A percentile compares a stretch with the other conserved stretches of the same genome.
Evolutionary conservation across 768 basidiomycete genomes (phyloP).

Genomic region (Termitomyces sp.): DNA sequence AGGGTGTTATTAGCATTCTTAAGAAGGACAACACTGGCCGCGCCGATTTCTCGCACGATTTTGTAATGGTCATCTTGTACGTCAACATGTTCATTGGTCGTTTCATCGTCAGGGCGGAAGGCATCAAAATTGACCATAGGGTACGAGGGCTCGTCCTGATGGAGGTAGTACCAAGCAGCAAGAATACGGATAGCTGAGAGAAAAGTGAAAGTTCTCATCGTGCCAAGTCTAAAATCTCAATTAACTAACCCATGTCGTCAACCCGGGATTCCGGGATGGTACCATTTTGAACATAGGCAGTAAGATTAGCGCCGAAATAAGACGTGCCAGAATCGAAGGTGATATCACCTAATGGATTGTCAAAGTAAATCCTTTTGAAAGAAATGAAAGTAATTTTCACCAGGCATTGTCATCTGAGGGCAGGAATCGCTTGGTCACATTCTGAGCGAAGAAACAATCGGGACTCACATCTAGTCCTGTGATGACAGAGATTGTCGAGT

Average conservation of each 20-base stretch:
- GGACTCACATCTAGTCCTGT: conserved; percentile 60
- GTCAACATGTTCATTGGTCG: conserved; percentile 58
- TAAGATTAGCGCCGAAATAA: conserved; percentile 70
- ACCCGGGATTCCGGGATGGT: conserved; percentile 63
- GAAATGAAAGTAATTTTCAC: conserved; percentile 15
- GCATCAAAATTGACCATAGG: conserved; percentile 73
- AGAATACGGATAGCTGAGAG: conserved; percentile 66
- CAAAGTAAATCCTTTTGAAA: background rate
- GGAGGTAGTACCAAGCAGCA: conserved; percentile 64
- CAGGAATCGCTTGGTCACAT: background rate
- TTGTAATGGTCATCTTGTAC: conserved; percentile 68
- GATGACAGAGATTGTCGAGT: conserved; percentile 57
- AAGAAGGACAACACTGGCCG: conserved; percentile 69
- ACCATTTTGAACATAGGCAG: conserved; percentile 64
- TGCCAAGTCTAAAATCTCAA: background rate
- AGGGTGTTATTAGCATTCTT: conserved; percentile 63
- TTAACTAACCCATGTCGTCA: conserved; percentile 67
- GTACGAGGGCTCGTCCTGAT: conserved; percentile 60
- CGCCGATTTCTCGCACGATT: conserved; percentile 69
- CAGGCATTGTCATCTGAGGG: conserved; percentile 70
- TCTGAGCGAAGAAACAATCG: background rate
- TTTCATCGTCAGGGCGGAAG: conserved; percentile 46
- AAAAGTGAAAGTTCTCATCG: background rate
- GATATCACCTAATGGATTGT: conserved; percentile 27
- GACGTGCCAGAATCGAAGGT: conserved; percentile 44